Evolutionary conservation across 2,329 filamentous ascomycete genomes (phyloP).

Genomic region (Aspergillus chevalieri): DNA sequence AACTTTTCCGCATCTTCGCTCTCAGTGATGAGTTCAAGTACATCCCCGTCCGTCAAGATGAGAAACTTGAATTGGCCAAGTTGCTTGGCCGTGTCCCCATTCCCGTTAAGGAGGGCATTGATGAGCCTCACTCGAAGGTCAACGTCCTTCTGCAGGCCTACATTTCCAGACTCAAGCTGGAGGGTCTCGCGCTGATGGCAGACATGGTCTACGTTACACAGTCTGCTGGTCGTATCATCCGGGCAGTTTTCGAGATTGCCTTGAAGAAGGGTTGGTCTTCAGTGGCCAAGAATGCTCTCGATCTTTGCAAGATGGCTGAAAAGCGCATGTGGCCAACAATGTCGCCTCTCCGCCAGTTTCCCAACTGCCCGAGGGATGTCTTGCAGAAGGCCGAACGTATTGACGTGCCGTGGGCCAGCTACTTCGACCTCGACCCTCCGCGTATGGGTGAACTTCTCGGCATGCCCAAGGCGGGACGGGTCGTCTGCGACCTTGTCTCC

Average conservation of each 20-base stretch:
- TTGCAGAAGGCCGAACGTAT: slow-evolving; percentile 90
- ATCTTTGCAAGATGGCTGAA: slow-evolving; percentile 98
- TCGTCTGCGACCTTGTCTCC: slow-evolving; percentile 77
- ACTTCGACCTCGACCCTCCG: slow-evolving; percentile 93
- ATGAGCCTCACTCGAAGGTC: slow-evolving; percentile 95
- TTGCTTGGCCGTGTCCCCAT: slow-evolving; percentile 84
- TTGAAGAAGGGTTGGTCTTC: slow-evolving; percentile 93
- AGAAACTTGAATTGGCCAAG: slow-evolving; percentile 93
- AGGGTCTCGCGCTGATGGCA: slow-evolving; percentile 92
- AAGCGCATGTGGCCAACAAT: slow-evolving; percentile 99
- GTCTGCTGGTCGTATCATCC: slow-evolving; percentile 89
- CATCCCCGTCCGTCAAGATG: slow-evolving; percentile 93
- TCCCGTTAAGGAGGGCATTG: slow-evolving; percentile 94
- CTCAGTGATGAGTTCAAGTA: slow-evolving; percentile 98
- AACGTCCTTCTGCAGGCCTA: slow-evolving; percentile 96
- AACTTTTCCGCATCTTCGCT: slow-evolving; percentile 93
- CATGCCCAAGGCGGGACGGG: slow-evolving; percentile 78
- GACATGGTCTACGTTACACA: slow-evolving; percentile 99
- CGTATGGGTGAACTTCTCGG: slow-evolving; percentile 92
- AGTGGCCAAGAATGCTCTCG: slow-evolving; percentile 84
- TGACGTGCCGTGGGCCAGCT: slow-evolving; percentile 86
- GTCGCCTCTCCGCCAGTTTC: slow-evolving; percentile 89
- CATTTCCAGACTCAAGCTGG: slow-evolving; percentile 88
- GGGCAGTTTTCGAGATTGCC: slow-evolving; percentile 95
- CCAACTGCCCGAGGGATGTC: slow-evolving; percentile 73